These are phyloP conservation scores for Closterium sp. DNA, from an alignment of 139 green algal genomes.

Conservation along the genomic window DNA sequence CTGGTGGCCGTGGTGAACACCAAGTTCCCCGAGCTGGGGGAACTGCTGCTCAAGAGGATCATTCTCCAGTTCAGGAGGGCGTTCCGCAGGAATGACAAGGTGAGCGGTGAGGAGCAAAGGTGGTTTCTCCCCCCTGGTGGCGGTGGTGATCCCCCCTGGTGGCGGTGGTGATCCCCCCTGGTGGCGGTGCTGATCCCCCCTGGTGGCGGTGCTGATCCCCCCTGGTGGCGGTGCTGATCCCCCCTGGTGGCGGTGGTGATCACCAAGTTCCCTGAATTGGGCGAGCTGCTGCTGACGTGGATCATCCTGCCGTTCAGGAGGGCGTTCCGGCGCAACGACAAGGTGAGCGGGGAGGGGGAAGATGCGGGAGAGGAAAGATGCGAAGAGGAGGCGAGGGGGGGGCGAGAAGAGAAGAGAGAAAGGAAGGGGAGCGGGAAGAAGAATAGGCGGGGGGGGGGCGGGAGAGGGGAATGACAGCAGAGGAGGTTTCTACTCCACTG, in stretches of 20 bases:
- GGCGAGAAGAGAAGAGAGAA: too few relatives aligned
- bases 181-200: constrained; percentile 93
- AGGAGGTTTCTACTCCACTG: too few relatives aligned
- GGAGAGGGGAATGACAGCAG: too few relatives aligned
- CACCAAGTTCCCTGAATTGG: constrained; percentile 87
- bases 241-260: constrained; percentile 89
- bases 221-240: constrained; percentile 87
- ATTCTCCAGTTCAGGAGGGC: constrained; percentile 84
- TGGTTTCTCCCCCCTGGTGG: constrained; percentile 61
- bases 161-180: constrained; percentile 93
- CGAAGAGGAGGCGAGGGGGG: too few relatives aligned
- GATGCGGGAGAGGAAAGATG: too few relatives aligned
- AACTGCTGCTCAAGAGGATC: constrained; percentile 54
- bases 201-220: constrained; percentile 94
- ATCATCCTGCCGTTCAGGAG: constrained; percentile 80
- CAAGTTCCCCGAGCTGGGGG: constrained; percentile 82
- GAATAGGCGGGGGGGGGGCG: too few relatives aligned
- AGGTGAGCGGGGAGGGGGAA: constrained; percentile 38
- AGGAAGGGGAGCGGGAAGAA: too few relatives aligned
- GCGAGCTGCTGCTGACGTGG: constrained; percentile 56
- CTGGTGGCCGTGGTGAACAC: constrained; percentile 95
- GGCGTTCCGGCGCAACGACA: constrained; percentile 94
- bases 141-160: constrained; percentile 95
- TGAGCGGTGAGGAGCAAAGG: background rate
- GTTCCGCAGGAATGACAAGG: constrained; percentile 38